Evolutionary conservation across 495 filamentous ascomycete genomes (phyloP), one percentile per base, ranked within the genome.

Genomic region (Penicillium mononematosum): DNA sequence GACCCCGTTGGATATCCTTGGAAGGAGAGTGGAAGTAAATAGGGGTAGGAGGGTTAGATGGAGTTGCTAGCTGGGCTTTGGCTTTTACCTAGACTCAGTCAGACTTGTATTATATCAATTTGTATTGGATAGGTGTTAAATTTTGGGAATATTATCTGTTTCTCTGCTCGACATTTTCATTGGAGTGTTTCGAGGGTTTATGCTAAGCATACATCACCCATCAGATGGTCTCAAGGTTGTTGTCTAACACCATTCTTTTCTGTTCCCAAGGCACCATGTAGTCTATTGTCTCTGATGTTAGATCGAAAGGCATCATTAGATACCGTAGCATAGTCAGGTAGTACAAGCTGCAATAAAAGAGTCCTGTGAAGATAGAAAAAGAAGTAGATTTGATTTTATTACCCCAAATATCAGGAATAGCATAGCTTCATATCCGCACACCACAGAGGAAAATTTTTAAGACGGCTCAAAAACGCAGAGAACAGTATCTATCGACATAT

Each of bases 1-100:
- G 88, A 90, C 73, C 78, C 81, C 50, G 78, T 92, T 24, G 68
- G 71, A 60, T 96, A 92, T 70, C 92, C 92, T 11, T 96, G 82
- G 72, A 93, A 90, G 80, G 85, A 88, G 73, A 71, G 74, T 20
- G 58, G 32, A 5, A 61, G 48, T 41, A 83, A 75, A 56, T 78
- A 65, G 53, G 58, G 42, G 36, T 17, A 4, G n/a, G 16, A 31
- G 1, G 25, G 3, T 47, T 17, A 16, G 45, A 29, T 29, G 27
- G 2, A 0, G 16, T 47, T 9, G 9, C 45, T 31, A 27, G 27
- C 17, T 17, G 27, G 17, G 45, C n/a, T 32, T 32, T 47, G 45
- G 11, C 29, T n/a, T 31, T 16, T 10, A 3, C 3, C 24, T 16
- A 24, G 25, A 20, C 16, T 32, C 3, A n/a, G 3, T 31, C 36